Base-by-base conservation (phyloP, 2,329 filamentous ascomycete species). In the Coleophoma cylindrospora region DNA sequence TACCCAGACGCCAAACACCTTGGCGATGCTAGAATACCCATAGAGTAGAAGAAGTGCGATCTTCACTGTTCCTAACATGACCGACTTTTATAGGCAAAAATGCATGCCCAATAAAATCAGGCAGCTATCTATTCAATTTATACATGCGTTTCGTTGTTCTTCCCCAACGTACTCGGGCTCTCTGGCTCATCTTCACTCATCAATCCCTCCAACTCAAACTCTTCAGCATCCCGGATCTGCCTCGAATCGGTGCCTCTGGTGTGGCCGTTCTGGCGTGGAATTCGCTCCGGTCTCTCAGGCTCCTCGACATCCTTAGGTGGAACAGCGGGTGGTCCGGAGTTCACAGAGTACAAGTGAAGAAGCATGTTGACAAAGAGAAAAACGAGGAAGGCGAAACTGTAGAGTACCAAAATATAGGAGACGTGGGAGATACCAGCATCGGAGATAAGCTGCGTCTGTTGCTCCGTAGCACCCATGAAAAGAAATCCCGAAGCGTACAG, bases 401-500 rank as follows among this genome's bases (percentile, higher is more conserved):
- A 97, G 10, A 96, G 74, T 48, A 97, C 91, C 22, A 99, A 77
- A 38, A 97, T 83, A 67, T 97, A 99, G 5, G 91, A 86, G 40
- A 97, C 89, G 63, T 95, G 90, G 22, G 91, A 91, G 61, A 97
- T 84, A 52, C 84, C 78, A 0, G 88, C 86, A 37, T 81, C 74
- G 38, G 81, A 77, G 5, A 97, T 75, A 2, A 96, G 74, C 19
- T 75, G 64, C 89, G 97, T 96, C 70, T 97, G 94, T 71, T 99
- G 91, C 67, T 97, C 94, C 1, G 91, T 97, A 14, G 94, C 92
- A 33, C 90, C 88, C 91, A 97, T 95, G 73, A 99, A 99, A 38
- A 99, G 77, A 71, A 97, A 96, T 1, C 94, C 94, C 3, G 91
- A 87, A 6, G 91, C 91, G 63, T 89, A 95, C 27, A 99, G 80